Conservation (phyloP, 345 rosid species). For the Hibiscus mutabilis region DNA sequence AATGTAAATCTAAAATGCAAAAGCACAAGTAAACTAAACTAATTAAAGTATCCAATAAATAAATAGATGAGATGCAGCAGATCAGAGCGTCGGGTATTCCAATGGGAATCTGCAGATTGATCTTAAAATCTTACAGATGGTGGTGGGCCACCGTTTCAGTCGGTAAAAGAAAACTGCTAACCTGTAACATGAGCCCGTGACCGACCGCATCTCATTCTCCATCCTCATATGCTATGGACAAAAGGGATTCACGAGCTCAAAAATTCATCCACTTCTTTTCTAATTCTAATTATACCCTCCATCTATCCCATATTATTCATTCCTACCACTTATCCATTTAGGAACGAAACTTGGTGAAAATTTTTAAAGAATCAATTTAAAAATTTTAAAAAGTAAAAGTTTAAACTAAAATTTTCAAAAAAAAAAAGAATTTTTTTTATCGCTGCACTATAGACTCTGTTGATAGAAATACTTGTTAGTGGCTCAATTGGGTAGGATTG, state of each 20-base stretch:
- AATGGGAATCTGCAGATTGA: not conserved
- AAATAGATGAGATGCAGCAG: not conserved
- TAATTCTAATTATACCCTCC: not conserved
- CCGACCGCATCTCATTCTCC: slow-evolving; percentile 25
- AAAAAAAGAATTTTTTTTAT: no score
- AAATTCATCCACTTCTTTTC: not conserved
- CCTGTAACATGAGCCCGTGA: slow-evolving; percentile 32
- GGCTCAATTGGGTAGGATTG: not conserved
- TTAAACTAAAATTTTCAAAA: no score
- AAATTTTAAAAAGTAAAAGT: no score
- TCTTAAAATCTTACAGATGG: not conserved
- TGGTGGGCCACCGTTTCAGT: not conserved
- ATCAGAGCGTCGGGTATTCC: not conserved
- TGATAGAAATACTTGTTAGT: not conserved
- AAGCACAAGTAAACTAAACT: not conserved
- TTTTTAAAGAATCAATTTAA: no score
- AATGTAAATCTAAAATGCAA: no score
- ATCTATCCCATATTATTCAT: not conserved
- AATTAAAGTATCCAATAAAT: not conserved
- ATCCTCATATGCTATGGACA: not conserved
- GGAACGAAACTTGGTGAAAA: no score
- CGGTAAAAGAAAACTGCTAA: no score
- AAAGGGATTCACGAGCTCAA: slow-evolving; percentile 15
- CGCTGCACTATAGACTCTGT: no score
- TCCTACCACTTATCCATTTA: not conserved